Percentiles rank a stretch among this genome's conserved stretches.
These are phyloP conservation scores for Musa troglodytarum DNA, from an alignment of 176 grass and related monocot genomes.

Conservation along the genomic window DNA sequence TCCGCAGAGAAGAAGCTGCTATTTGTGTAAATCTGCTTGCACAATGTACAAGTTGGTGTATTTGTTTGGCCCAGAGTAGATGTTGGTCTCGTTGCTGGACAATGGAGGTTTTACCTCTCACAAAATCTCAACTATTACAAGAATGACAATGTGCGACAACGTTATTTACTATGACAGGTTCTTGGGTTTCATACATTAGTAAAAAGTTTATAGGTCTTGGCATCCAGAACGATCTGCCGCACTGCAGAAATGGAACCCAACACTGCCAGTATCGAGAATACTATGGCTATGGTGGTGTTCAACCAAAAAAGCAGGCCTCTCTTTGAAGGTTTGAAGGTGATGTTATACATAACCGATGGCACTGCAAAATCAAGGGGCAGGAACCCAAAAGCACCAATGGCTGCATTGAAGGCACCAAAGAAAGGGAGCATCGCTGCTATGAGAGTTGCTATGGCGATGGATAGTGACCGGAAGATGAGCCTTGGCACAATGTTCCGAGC, in stretches of 20 bases:
- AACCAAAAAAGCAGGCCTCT: slow-evolving; percentile 63
- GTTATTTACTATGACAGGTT: neutral
- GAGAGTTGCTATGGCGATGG: slow-evolving; percentile 51
- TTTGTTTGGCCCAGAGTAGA: neutral
- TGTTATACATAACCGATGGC: slow-evolving; percentile 70
- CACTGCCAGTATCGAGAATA: slow-evolving; percentile 52
- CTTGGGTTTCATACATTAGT: slow-evolving; percentile 55
- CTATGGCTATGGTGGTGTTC: slow-evolving; percentile 48
- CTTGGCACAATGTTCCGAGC: slow-evolving; percentile 53
- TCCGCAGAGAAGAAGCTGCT: neutral
- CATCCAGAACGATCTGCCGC: slow-evolving; percentile 70
- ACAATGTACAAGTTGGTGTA: neutral
- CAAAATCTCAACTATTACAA: neutral
- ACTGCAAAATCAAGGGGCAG: slow-evolving; percentile 85
- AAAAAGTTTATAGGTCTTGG: slow-evolving; percentile 74
- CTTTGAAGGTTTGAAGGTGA: slow-evolving; percentile 75
- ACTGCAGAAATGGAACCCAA: slow-evolving; percentile 55
- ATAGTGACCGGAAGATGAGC: slow-evolving; percentile 38
- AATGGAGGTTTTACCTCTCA: neutral
- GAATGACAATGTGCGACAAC: neutral
- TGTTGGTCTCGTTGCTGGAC: neutral
- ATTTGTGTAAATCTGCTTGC: neutral
- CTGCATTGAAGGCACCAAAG: slow-evolving; percentile 87
- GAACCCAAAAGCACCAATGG: slow-evolving; percentile 83
- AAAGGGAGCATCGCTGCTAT: slow-evolving; percentile 86